Base-by-base conservation (phyloP, 148 eudicot genomes). In the Vaccinium myrtillus region DNA sequence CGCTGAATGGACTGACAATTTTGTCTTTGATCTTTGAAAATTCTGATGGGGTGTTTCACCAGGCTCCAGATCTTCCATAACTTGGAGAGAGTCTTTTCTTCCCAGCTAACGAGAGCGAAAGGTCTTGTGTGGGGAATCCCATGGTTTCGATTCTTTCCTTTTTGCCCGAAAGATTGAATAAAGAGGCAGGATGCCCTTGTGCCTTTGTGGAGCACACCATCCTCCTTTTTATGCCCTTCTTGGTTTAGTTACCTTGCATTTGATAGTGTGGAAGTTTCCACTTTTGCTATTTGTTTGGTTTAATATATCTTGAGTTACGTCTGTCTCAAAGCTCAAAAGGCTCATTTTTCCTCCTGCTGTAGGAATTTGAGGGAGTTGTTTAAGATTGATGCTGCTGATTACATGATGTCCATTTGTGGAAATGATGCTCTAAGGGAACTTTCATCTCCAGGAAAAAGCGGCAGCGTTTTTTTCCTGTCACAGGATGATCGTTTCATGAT, bases 401-500 rank as follows among this genome's bases (percentile, higher is more conserved):
- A 97, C 90, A 97, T 97, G 99, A 93, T 97, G 91, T 95, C 99
- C 65, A 94, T 97, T 73, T 97, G 99, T 88, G 99, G 99, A 82
- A 97, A 94, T 88, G 99, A 95, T 88, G 94, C 98, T 58, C 90
- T 97, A 56, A 90, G 99, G 90, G 98, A 97, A 86, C 91, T 97
- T 81, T 97, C 99, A 36, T 97, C 99, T 83, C 98, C 99, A 18
- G 99, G 99, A 51, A 97, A 97, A 88, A 97, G 99, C 80, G 99
- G 99, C 21, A 95, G 99, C 83, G 96, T 95, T 23, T 97, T 97
- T 90, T 97, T 94, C 91, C 88, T 95, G 83, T 95, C 99, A 56
- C 99, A 95, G 91, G 99, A 97, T 89, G 99, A 95, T 84, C 98
- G 94, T 71, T 97, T 97, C 90, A 97, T 97, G 99, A 95, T 97